Percentiles rank a stretch among this genome's conserved stretches.
phyloP scores from a whole-genome alignment of 495 filamentous ascomycete species.

The Penicillium herquei region DNA sequence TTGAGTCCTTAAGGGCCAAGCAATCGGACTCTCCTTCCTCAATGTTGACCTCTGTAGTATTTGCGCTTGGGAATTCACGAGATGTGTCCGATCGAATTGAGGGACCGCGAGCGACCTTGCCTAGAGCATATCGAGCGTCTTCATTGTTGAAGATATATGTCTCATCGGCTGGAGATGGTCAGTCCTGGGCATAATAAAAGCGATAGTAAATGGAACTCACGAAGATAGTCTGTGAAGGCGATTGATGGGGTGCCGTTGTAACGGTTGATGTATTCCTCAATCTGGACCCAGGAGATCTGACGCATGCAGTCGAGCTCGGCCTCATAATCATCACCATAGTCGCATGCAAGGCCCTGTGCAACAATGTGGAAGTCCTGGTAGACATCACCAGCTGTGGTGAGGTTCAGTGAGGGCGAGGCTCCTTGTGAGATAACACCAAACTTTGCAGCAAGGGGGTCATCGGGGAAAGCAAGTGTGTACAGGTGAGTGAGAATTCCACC shows the following conservation, averaged over 20 bases:
- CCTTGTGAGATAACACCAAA: constrained; percentile 18
- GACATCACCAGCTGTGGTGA: constrained; percentile 12
- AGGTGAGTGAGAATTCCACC: constrained; percentile 25
- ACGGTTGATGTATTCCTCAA: constrained; percentile 36
- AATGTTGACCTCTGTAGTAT: constrained; percentile 30
- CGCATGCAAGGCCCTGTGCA: constrained; percentile 43
- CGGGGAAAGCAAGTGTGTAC: constrained; percentile 20
- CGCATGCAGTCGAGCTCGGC: constrained; percentile 47
- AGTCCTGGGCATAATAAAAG: neutral
- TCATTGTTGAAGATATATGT: constrained; percentile 37
- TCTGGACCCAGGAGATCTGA: constrained; percentile 30
- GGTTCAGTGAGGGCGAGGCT: constrained; percentile 5
- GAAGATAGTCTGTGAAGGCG: constrained; percentile 14
- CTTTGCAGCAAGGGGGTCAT: constrained; percentile 15
- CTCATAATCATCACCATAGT: constrained; percentile 28
- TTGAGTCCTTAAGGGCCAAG: constrained; percentile 23
- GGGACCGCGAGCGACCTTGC: constrained; percentile 25
- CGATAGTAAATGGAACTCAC: neutral
- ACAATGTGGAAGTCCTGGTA: constrained; percentile 42
- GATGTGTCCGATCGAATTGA: constrained; percentile 41
- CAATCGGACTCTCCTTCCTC: constrained; percentile 8
- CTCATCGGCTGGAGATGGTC: constrained; percentile 23
- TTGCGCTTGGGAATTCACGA: constrained; percentile 39
- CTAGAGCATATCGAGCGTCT: constrained; percentile 21
- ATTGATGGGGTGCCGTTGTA: constrained; percentile 21